Percentiles rank a stretch among this genome's conserved stretches.
Conservation (phyloP, 441 rosid species). For the Brassica hybrid region DNA sequence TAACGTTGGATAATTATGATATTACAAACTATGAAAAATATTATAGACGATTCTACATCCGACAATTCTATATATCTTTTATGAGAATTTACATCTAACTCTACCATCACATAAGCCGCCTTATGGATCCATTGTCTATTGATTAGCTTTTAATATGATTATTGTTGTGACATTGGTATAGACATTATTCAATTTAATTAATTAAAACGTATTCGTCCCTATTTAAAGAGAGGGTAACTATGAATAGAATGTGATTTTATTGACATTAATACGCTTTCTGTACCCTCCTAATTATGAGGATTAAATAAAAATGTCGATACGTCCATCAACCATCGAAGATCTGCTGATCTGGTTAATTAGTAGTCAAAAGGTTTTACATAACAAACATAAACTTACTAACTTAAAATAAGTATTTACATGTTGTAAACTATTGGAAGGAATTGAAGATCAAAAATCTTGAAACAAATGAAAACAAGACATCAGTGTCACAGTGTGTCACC, state of each 20-base stretch:
- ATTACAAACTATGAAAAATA: too few relatives aligned
- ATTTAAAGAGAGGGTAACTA: neutral
- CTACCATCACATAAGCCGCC: too few relatives aligned
- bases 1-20: too few relatives aligned
- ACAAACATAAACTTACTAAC: neutral
- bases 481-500: neutral
- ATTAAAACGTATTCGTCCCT: neutral
- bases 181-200: neutral
- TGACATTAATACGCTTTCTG: too few relatives aligned
- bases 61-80: too few relatives aligned
- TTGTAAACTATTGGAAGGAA: neutral
- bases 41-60: too few relatives aligned
- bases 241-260: neutral
- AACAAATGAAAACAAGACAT: neutral
- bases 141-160: neutral
- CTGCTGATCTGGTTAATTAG: neutral
- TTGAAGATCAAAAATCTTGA: neutral
- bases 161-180: neutral
- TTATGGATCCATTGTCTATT: too few relatives aligned
- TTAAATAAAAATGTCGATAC: neutral
- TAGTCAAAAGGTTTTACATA: slow-evolving; percentile 7
- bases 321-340: neutral
- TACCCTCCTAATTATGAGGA: neutral
- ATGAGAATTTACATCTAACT: too few relatives aligned
- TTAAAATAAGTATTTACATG: neutral